Evolutionary conservation across 768 basidiomycete species (phyloP), one percentile per base, ranked within the genome.

Genomic region (Phylloporus rhodoxanthus): DNA sequence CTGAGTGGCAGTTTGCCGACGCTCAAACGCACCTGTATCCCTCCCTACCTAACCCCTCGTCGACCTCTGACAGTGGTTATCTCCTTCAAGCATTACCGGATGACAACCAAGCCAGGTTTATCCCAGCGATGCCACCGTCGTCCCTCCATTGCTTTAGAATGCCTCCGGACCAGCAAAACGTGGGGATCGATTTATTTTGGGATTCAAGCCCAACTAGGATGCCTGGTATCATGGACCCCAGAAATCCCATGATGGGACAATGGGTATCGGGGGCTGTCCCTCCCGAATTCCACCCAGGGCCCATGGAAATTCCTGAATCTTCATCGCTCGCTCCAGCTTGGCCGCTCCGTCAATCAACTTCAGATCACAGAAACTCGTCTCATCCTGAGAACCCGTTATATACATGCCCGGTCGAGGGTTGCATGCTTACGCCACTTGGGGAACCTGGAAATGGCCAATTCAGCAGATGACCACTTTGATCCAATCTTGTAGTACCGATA

Each of bases 1-100:
- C 45, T 19, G 47, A 51, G n/a, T 47, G 48, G 54, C 53, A 55
- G 15, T 45, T 47, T 36, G 2, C 47, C 47, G n/a, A 19, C 9
- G 17, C 44, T 34, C 20, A 41, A 15, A 11, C 19, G 15, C 60
- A 53, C 4, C 45, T 43, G 13, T 37, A 50, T 17, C 29, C 43
- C 6, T 32, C 38, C 28, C 50, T 55, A 9, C 23, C 34, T 15
- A 26, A 33, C 14, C 17, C 34, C 2, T 43, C 21, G n/a, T 42
- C 48, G 5, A 41, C 45, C 15, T 25, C 41, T 32, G 38, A 17
- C 23, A 38, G 13, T 8, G 25, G 14, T 30, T 26, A 49, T 41
- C 26, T 32, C 32, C 29, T 15, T n/a, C 43, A 43, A 14, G 43
- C 45, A 41, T 37, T 32, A 30, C 56, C 50, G 8, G 34, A 32